Evolutionary conservation across 2,329 filamentous ascomycete genomes (phyloP).

Genomic region (Fusarium sp.): DNA sequence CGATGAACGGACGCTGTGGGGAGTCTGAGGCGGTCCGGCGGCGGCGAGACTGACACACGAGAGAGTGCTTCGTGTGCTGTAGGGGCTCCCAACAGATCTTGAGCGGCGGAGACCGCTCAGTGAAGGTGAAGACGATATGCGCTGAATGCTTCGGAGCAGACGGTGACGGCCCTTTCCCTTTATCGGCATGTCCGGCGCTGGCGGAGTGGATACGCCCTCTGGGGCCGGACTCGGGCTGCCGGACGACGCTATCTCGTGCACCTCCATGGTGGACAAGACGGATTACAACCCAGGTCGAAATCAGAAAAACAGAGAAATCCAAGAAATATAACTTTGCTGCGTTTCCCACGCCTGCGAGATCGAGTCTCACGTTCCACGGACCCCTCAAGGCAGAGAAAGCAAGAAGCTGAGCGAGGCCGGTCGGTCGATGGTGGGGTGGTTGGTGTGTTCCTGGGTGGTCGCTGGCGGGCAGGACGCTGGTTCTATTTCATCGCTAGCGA

Average conservation of each 20-base stretch:
- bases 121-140: conserved; percentile 86
- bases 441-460: conserved; percentile 35
- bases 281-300: conserved; percentile 2
- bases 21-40: conserved; percentile 50
- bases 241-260: conserved; percentile 43
- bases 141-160: conserved; percentile 81
- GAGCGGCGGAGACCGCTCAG: conserved; percentile 75
- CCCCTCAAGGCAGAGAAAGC: conserved; percentile 8
- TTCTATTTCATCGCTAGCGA: conserved; percentile 47
- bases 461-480: conserved; percentile 26
- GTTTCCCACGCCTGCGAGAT: neutral
- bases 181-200: conserved; percentile 47
- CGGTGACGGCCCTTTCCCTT: conserved; percentile 80
- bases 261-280: conserved; percentile 40
- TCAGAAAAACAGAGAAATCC: neutral
- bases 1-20: conserved; percentile 48
- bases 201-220: conserved; percentile 46
- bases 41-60: conserved; percentile 70
- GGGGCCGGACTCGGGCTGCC: conserved; percentile 48
- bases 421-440: conserved; percentile 32
- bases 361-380: neutral
- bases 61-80: conserved; percentile 68
- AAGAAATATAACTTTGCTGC: neutral
- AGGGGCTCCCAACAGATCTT: conserved; percentile 78
- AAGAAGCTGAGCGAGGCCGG: neutral